phyloP scores from a whole-genome alignment of 1,284 basidiomycete genomes.

The Malassezia obtusa region DNA sequence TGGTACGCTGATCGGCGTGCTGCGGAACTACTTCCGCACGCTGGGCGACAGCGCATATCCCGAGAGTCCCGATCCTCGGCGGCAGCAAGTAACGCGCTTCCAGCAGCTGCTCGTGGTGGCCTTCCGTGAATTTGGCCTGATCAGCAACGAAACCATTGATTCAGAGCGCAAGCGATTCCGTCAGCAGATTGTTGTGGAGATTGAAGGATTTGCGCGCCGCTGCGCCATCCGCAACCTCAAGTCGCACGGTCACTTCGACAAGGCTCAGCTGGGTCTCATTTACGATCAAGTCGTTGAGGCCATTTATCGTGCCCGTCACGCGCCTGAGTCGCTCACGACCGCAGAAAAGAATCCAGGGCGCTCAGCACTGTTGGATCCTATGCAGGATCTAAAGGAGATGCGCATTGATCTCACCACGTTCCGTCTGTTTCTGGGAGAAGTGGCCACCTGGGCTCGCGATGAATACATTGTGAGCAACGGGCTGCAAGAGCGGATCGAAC shows the following conservation, averaged over 20 bases:
- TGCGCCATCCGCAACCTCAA: conserved; percentile 81
- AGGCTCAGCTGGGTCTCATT: conserved; percentile 62
- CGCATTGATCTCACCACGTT: conserved; percentile 80
- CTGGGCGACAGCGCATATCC: conserved; percentile 93
- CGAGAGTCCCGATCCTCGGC: conserved; percentile 71
- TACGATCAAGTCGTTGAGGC: conserved; percentile 47
- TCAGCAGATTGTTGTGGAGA: conserved; percentile 79
- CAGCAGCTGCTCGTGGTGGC: conserved; percentile 64
- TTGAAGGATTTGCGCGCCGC: conserved; percentile 93
- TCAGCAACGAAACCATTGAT: conserved; percentile 89
- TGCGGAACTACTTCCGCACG: conserved; percentile 71
- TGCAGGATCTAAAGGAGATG: conserved; percentile 56
- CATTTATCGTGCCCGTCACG: conserved; percentile 43
- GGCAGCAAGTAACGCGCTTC: conserved; percentile 91
- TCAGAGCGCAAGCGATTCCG: conserved; percentile 77
- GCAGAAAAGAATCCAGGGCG: conserved; percentile 14
- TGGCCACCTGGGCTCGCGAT: conserved; percentile 90
- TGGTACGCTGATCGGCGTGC: conserved; percentile 72
- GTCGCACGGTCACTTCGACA: conserved; percentile 68
- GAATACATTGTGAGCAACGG: conserved; percentile 67
- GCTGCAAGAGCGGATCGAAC: conserved; percentile 43
- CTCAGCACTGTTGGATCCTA: conserved; percentile 8
- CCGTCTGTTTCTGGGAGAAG: conserved; percentile 76
- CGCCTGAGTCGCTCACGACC: conserved; percentile 19
- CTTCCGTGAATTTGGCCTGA: conserved; percentile 78